phyloP scores from a whole-genome alignment of 257 asterid genomes.

The Primulina tabacum region DNA sequence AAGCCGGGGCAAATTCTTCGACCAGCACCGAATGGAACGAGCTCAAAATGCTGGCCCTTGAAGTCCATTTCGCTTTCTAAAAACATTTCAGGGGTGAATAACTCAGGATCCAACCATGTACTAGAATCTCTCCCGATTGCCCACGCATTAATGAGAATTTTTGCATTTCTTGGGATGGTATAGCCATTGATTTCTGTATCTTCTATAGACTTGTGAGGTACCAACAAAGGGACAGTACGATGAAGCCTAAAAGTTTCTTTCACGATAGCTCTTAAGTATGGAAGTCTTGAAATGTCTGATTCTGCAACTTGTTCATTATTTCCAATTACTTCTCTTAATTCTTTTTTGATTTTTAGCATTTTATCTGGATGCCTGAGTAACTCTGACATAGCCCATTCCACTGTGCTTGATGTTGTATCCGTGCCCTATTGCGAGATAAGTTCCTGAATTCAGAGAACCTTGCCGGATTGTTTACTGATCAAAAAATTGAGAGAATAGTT shows the following conservation, averaged over 20 bases:
- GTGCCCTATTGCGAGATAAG: too few relatives aligned
- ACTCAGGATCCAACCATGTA: conserved; percentile 17
- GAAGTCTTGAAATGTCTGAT: conserved; percentile 1
- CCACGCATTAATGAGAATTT: conserved; percentile 25
- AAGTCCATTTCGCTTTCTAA: conserved; percentile 15
- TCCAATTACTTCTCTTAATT: conserved; percentile 21
- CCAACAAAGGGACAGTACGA: conserved; percentile 9
- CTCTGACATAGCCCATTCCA: conserved; percentile 29
- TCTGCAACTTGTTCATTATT: conserved; percentile 2
- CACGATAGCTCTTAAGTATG: not conserved
- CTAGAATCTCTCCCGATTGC: conserved; percentile 24
- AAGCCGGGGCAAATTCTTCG: conserved; percentile 29
- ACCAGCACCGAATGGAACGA: conserved; percentile 23
- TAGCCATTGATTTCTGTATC: conserved; percentile 7
- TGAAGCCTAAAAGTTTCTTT: conserved; percentile 21
- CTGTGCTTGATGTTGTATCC: conserved; percentile 15
- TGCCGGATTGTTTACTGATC: too few relatives aligned
- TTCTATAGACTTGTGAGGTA: not conserved
- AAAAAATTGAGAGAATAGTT: too few relatives aligned
- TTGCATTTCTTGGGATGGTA: conserved; percentile 20
- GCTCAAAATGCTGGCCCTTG: conserved; percentile 24
- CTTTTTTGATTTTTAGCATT: conserved; percentile 16
- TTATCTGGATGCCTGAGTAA: conserved; percentile 21
- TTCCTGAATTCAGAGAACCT: too few relatives aligned
- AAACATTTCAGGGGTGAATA: conserved; percentile 28